phyloP scores from a whole-genome alignment of 306 rosid species.

The Dicorynia guianensis region DNA sequence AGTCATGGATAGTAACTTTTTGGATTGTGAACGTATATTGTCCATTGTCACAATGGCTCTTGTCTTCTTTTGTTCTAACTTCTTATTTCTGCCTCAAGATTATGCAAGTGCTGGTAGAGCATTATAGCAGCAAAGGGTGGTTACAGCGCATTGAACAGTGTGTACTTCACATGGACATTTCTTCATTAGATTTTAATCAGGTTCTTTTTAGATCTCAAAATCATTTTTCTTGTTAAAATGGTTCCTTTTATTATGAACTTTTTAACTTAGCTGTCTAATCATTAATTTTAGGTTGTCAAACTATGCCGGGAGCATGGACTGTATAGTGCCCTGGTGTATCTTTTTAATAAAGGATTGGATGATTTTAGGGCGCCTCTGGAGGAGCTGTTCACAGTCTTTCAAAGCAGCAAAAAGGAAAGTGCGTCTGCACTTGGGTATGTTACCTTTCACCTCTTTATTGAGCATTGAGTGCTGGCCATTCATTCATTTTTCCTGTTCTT shows the following conservation, averaged over 20 bases:
- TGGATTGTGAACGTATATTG: slow-evolving; percentile 27
- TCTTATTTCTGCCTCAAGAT: slow-evolving; percentile 56
- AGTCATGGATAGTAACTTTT: slow-evolving; percentile 27
- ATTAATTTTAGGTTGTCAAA: slow-evolving; percentile 68
- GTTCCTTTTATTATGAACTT: slow-evolving; percentile 25
- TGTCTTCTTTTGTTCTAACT: slow-evolving; percentile 10
- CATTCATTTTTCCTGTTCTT: slow-evolving; percentile 18
- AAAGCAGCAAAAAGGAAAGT: slow-evolving; percentile 67
- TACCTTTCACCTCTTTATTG: slow-evolving; percentile 29
- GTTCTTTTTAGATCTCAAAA: slow-evolving; percentile 52
- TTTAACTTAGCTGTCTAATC: slow-evolving; percentile 28
- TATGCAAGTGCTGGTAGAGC: slow-evolving; percentile 98
- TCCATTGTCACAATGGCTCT: not conserved
- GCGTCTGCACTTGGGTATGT: slow-evolving; percentile 79
- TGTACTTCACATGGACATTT: slow-evolving; percentile 99
- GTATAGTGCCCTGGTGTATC: slow-evolving; percentile 91
- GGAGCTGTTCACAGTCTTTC: slow-evolving; percentile 85
- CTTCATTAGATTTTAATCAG: slow-evolving; percentile 99
- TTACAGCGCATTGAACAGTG: slow-evolving; percentile 93
- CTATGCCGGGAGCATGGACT: slow-evolving; percentile 95
- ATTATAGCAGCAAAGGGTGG: slow-evolving; percentile 93
- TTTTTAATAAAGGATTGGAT: slow-evolving; percentile 91
- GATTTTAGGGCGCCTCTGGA: slow-evolving; percentile 94
- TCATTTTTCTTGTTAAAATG: slow-evolving; percentile 34
- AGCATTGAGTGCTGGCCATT: not conserved